Base-by-base conservation (phyloP, 1,284 basidiomycete species). In the Kwoniella shivajii region DNA sequence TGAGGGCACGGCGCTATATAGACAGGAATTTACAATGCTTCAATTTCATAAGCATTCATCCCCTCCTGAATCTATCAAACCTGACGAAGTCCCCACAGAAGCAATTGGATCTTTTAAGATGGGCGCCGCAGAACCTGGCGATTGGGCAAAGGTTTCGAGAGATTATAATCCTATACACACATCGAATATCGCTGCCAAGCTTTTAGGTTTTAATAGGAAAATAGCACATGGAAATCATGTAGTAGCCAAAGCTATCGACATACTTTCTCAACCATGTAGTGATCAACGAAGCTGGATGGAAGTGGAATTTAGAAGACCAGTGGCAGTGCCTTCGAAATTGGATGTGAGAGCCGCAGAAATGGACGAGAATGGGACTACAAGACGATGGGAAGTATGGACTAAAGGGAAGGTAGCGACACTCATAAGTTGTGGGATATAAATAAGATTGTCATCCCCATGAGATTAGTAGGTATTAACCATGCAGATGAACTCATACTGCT, bases 111-210 rank as follows among this genome's bases (percentile, higher is more conserved):
- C 14, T 2, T 41, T 56, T 10, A 43, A 18, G 2, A 43, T 60
- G 26, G 20, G 30, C 9, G 13, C 48, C 10, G 11, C 31, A 10
- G 56, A 59, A 38, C 50, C 49, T 13, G 13, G 13, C 4, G 37
- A 11, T 5, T 66, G 64, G 64, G 59, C 61, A 4, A 13, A 27
- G 1, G 31, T 66, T 7, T 66, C 59, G 11, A 61, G 59, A 44
- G 64, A 66, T 33, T 66, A 61, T 48, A 66, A 66, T 45, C 64
- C 61, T 7, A 66, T 66, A 22, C 64, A 66, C 31, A 42, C 57
- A 3, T 59, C 49, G 14, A 20, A 24, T 22, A 11, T 55, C 26
- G 50, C 54, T 22, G 64, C 64, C 2, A 59, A 37, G 39, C n/a
- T 60, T 1, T 47, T 66, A n/a, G 64, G 64, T 0, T 58, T 66